Evolutionary conservation across 352 stramenopile genomes (phyloP), one percentile per base, ranked within the genome.

Genomic region (Saprolegnia diclina): DNA sequence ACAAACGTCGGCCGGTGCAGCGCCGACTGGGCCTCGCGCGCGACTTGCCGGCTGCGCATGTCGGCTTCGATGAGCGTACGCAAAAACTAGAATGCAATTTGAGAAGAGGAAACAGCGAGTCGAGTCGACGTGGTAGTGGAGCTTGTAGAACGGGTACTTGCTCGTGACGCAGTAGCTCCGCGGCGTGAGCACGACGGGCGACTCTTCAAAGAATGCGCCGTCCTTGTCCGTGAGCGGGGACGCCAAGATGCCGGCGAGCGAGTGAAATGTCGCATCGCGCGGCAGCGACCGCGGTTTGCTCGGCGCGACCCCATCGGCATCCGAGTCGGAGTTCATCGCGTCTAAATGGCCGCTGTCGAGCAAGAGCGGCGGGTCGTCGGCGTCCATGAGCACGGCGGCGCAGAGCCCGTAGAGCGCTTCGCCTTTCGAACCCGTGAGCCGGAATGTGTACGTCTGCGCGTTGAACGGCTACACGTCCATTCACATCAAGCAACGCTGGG

Each of bases 101-200:
- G 9, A 35, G n/a, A 22, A 19, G 7, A 19, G 3, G 21, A 59
- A 53, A 54, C 11, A 21, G 55, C n/a, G 57, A 64, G 46, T 38
- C n/a, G n/a, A n/a, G 69, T 75, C 6, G 72, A 94, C 86, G 69
- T 79, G 73, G 71, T 92, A 94, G 61, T 94, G 83, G 16, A 94
- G 78, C 14, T 85, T 85, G 70, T 94, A 94, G 73, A 94, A 91
- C 11, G 86, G 86, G 54, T 92, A 94, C 37, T 94, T 94, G 79
- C 84, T 91, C 11, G 85, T 94, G 57, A 94, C 84, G 64, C 84
- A 94, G 57, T 88, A 94, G 67, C 84, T 92, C 2, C 88, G 72
- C 0, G 86, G 84, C 13, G 84, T 84, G 42, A 94, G 55, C 26
- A 35, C 32, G 1, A 35, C 63, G 21, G 16, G 14, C 18, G 18